These are phyloP conservation scores for Teunomyces funiuensis DNA, from an alignment of 805 yeast species.

Conservation along the genomic window DNA sequence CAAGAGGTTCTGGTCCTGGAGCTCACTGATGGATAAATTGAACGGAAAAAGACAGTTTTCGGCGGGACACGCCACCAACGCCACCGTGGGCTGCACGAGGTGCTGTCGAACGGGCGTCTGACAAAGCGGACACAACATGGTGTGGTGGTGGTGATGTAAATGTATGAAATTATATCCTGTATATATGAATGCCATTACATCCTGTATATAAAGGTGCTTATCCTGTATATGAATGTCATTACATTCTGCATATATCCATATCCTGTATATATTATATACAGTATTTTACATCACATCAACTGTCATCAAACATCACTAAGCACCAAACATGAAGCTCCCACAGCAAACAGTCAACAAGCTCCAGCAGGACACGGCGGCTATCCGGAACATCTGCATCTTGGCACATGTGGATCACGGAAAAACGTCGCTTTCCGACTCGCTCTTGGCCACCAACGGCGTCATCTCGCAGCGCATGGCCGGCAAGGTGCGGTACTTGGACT, in stretches of 20 bases:
- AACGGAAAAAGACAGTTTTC: slow-evolving; percentile 33
- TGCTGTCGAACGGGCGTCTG: slow-evolving; percentile 21
- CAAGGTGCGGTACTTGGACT: slow-evolving; percentile 86
- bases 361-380: slow-evolving; percentile 66
- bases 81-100: slow-evolving; percentile 26
- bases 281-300: too few relatives aligned
- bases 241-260: too few relatives aligned
- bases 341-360: slow-evolving; percentile 62
- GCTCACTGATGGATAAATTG: slow-evolving; percentile 28
- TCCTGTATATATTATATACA: not conserved
- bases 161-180: too few relatives aligned
- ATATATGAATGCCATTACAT: too few relatives aligned
- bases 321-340: slow-evolving; percentile 64
- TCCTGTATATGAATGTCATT: too few relatives aligned
- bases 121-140: slow-evolving; percentile 33
- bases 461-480: slow-evolving; percentile 95
- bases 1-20: slow-evolving; percentile 24
- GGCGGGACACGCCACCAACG: slow-evolving; percentile 29
- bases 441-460: slow-evolving; percentile 93
- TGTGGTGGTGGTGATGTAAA: not conserved
- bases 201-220: too few relatives aligned
- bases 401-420: slow-evolving; percentile 99
- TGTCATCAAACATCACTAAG: not conserved
- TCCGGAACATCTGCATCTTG: slow-evolving; percentile 88
- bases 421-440: slow-evolving; percentile 89